Conservation (phyloP, 495 filamentous ascomycete genomes). For the Evernia prunastri region DNA sequence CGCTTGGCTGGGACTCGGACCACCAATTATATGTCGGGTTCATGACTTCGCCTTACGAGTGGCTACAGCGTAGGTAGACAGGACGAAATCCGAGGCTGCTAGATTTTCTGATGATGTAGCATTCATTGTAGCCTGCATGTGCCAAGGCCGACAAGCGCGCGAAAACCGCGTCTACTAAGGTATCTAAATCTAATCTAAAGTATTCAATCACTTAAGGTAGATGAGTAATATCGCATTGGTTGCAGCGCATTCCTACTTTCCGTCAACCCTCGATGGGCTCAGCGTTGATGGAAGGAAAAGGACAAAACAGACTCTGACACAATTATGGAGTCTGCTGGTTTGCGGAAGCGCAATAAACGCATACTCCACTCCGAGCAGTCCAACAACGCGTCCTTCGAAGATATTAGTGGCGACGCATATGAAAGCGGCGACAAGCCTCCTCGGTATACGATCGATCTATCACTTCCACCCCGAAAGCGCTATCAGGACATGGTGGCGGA, state of each 20-base stretch:
- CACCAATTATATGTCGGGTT: not conserved
- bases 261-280: not conserved
- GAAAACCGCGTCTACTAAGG: not conserved
- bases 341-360: not conserved
- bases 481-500: constrained; percentile 45
- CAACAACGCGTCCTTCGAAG: not conserved
- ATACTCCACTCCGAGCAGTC: not conserved
- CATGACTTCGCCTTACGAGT: not conserved
- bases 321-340: constrained; percentile 8
- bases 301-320: not conserved
- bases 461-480: constrained; percentile 48
- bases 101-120: not conserved
- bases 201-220: too few species aligned
- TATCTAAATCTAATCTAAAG: too few species aligned
- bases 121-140: not conserved
- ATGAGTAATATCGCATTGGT: too few species aligned
- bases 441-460: constrained; percentile 51
- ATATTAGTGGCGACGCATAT: not conserved
- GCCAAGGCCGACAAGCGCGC: constrained; percentile 5
- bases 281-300: not conserved
- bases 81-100: not conserved
- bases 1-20: not conserved
- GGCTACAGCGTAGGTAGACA: not conserved
- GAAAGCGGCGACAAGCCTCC: constrained; percentile 26
- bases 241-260: not conserved